A percentile compares a stretch with the other conserved stretches of the same genome.
phyloP scores from a whole-genome alignment of 192 early-diverging fungal species.

The Irineochytrium annulatum region DNA sequence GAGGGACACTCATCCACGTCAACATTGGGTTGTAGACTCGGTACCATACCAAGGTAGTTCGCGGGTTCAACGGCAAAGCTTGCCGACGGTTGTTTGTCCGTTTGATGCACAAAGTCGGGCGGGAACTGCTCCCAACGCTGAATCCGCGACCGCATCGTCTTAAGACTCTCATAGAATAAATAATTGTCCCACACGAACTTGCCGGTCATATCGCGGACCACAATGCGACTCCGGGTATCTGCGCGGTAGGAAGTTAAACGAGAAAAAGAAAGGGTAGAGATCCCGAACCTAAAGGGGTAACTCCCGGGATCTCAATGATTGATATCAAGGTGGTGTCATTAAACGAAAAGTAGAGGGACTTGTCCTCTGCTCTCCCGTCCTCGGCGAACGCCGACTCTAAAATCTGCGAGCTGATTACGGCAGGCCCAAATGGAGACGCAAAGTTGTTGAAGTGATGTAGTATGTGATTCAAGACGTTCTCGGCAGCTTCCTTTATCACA shows the following conservation, averaged over 20 bases:
- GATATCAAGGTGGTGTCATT: slow-evolving; percentile 72
- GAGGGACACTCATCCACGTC: too few species aligned
- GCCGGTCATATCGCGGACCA: slow-evolving; percentile 73
- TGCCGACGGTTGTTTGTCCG: background rate
- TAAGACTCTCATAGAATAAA: slow-evolving; percentile 59
- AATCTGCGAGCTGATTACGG: slow-evolving; percentile 44
- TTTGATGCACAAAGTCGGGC: background rate
- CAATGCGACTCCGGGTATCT: slow-evolving; percentile 42
- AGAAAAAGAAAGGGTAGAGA: background rate
- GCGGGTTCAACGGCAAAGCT: too few species aligned
- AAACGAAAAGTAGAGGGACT: slow-evolving; percentile 66
- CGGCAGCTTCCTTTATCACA: slow-evolving; percentile 56
- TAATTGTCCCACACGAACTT: slow-evolving; percentile 77
- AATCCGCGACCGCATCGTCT: background rate
- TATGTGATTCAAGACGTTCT: slow-evolving; percentile 65
- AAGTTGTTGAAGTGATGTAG: slow-evolving; percentile 68
- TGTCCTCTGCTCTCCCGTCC: slow-evolving; percentile 23
- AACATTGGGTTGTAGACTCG: too few species aligned
- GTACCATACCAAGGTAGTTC: too few species aligned
- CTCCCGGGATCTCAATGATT: slow-evolving; percentile 58
- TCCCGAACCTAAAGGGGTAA: slow-evolving; percentile 32
- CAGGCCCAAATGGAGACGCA: slow-evolving; percentile 57
- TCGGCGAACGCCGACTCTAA: slow-evolving; percentile 28
- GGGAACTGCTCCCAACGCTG: slow-evolving; percentile 1
- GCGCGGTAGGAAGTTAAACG: background rate